These are phyloP conservation scores for Blepharisma japonicum DNA, from an alignment of 73 alveolate genomes.

Conservation along the genomic window DNA sequence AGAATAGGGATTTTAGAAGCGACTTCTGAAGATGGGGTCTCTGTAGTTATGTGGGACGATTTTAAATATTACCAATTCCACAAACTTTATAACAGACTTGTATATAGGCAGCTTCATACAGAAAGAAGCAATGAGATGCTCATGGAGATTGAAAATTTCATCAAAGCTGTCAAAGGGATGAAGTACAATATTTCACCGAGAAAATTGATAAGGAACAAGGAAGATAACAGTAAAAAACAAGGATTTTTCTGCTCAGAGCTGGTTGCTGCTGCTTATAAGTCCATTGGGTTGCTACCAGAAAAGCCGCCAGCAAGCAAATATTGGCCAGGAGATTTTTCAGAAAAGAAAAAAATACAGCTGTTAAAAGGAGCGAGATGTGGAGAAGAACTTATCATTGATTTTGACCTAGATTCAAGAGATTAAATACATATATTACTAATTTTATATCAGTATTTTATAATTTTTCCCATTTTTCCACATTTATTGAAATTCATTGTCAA, in stretches of 20 bases:
- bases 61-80: conserved; percentile 37
- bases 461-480: too few relatives aligned
- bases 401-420: conserved; percentile 1
- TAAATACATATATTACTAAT: too few relatives aligned
- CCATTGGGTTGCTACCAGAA: conserved; percentile 64
- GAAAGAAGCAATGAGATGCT: conserved; percentile 46
- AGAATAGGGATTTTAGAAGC: conserved; percentile 65
- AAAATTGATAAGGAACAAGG: conserved; percentile 45
- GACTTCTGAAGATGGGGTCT: conserved; percentile 62
- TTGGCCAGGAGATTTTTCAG: conserved; percentile 67
- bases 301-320: conserved; percentile 43
- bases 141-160: conserved; percentile 50
- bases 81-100: conserved; percentile 45
- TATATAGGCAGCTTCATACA: conserved; percentile 47
- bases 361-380: not conserved
- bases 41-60: conserved; percentile 23
- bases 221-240: not conserved
- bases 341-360: conserved; percentile 13
- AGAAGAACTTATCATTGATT: not conserved
- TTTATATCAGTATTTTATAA: too few relatives aligned
- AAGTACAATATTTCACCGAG: conserved; percentile 48
- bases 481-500: too few relatives aligned
- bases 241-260: conserved; percentile 84
- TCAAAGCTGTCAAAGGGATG: conserved; percentile 51
- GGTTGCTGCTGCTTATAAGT: conserved; percentile 78